phyloP scores from a whole-genome alignment of 768 basidiomycete genomes.

The Cyclocybe cylindracea region DNA sequence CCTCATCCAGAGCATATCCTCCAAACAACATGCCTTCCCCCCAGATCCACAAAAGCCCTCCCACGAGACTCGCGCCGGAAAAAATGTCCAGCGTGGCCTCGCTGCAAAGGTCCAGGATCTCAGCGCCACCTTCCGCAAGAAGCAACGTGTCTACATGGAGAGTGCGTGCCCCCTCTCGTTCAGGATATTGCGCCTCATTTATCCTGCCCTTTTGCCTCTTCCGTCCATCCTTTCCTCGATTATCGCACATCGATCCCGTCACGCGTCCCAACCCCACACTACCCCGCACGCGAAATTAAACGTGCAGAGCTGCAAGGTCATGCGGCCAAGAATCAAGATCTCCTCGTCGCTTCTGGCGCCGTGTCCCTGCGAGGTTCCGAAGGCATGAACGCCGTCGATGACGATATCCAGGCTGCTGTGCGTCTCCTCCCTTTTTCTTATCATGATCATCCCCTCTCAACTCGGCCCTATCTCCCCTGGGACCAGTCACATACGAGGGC shows the following conservation, averaged over 20 bases:
- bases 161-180: constrained; percentile 58
- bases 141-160: constrained; percentile 97
- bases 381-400: constrained; percentile 82
- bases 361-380: constrained; percentile 83
- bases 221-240: constrained; percentile 13
- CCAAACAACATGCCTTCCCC: constrained; percentile 64
- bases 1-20: constrained; percentile 76
- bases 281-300: not conserved
- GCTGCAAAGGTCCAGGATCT: constrained; percentile 96
- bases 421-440: constrained; percentile 31
- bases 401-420: constrained; percentile 87
- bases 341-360: constrained; percentile 86
- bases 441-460: constrained; percentile 6
- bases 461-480: constrained; percentile 6
- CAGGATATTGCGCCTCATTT: constrained; percentile 10
- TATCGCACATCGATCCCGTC: constrained; percentile 16
- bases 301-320: constrained; percentile 88
- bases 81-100: constrained; percentile 93
- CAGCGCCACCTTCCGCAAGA: constrained; percentile 91
- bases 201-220: constrained; percentile 12
- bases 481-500: constrained; percentile 32
- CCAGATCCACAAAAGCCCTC: constrained; percentile 44
- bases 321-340: constrained; percentile 95
- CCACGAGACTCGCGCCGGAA: constrained; percentile 65
- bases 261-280: constrained; percentile 12